Conservation (phyloP, 2,329 filamentous ascomycete genomes). For the Mycosphaerella arachidis region DNA sequence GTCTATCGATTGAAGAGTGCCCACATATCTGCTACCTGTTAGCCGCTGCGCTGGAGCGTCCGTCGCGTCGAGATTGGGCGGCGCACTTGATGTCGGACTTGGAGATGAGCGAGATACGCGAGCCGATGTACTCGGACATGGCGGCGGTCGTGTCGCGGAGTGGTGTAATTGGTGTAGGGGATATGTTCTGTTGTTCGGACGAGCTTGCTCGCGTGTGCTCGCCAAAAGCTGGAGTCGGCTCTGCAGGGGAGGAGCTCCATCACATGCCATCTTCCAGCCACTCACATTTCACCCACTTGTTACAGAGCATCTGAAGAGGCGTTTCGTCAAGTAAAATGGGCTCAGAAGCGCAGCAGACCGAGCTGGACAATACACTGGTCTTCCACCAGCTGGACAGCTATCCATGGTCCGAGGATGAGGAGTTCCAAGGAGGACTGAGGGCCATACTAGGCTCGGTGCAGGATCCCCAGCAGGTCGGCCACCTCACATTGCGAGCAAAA, state of each 20-base stretch:
- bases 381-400: conserved; percentile 63
- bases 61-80: not conserved
- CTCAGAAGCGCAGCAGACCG: conserved; percentile 9
- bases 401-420: conserved; percentile 62
- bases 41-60: not conserved
- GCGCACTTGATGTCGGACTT: conserved; percentile 91
- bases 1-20: conserved; percentile 95
- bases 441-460: conserved; percentile 60
- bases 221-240: not conserved
- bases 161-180: conserved; percentile 4
- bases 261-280: not conserved
- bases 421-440: conserved; percentile 63
- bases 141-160: conserved; percentile 11
- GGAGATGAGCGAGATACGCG: conserved; percentile 92
- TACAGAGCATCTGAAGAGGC: not conserved
- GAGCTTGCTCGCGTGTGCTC: not conserved
- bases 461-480: conserved; percentile 50
- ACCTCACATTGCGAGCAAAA: conserved; percentile 62
- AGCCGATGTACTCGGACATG: conserved; percentile 65
- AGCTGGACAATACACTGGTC: conserved; percentile 31
- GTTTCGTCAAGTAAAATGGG: conserved; percentile 15
- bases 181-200: conserved; percentile 6
- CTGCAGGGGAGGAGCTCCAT: not conserved
- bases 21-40: conserved; percentile 68
- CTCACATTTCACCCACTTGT: not conserved